Conservation (phyloP, 1,139 yeast species). For the Yamadazyma kanchanaburiensis region DNA sequence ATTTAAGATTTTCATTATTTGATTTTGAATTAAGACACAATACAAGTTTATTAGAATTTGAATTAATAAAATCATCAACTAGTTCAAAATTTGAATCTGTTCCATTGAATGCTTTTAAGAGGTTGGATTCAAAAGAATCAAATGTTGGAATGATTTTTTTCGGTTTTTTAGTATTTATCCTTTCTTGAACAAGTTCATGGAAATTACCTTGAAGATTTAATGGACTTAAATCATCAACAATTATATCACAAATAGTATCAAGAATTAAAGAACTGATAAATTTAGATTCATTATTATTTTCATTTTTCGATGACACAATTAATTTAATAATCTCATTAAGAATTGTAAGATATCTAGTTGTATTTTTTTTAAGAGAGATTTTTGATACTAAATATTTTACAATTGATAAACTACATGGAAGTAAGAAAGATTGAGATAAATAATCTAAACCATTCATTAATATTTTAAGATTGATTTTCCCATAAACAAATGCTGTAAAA, state of each 20-base stretch:
- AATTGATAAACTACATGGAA: slow-evolving; percentile 37
- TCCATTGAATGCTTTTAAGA: slow-evolving; percentile 12
- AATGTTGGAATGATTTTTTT: slow-evolving; percentile 2
- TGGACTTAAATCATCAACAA: not conserved
- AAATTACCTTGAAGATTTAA: slow-evolving; percentile 2
- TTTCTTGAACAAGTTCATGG: not conserved
- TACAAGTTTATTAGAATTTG: slow-evolving; percentile 16
- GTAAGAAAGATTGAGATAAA: slow-evolving; percentile 39
- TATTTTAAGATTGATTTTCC: slow-evolving; percentile 38
- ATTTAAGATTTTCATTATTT: slow-evolving; percentile 26
- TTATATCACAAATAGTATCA: slow-evolving; percentile 4
- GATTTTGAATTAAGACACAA: slow-evolving; percentile 14
- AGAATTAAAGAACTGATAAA: slow-evolving; percentile 10
- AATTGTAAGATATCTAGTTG: slow-evolving; percentile 9
- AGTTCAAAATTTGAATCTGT: slow-evolving; percentile 8
- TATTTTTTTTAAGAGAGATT: slow-evolving; percentile 12
- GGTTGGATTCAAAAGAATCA: slow-evolving; percentile 11
- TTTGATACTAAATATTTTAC: slow-evolving; percentile 27
- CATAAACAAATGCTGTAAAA: slow-evolving; percentile 55
- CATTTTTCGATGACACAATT: slow-evolving; percentile 15
- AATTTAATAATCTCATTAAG: slow-evolving; percentile 17
- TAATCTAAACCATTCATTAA: slow-evolving; percentile 44
- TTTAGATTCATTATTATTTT: slow-evolving; percentile 15
- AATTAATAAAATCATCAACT: slow-evolving; percentile 10
- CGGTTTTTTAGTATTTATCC: not conserved